phyloP scores from a whole-genome alignment of 257 asterid genomes.

The Solanum arcanum region DNA sequence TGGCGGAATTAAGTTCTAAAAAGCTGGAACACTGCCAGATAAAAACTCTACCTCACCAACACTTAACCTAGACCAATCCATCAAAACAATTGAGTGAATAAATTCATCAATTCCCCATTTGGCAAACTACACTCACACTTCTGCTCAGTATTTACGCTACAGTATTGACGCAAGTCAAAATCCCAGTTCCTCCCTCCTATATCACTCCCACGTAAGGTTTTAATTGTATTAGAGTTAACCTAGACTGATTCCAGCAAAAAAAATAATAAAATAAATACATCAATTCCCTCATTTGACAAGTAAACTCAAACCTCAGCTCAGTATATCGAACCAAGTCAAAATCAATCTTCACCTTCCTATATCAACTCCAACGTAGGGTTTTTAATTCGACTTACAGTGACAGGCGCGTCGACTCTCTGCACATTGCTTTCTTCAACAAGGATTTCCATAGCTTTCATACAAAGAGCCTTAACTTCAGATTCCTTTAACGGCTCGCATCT shows the following conservation, averaged over 20 bases:
- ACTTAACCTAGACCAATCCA: background rate
- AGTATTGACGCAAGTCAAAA: background rate
- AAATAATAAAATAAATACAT: background rate
- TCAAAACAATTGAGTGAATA: background rate
- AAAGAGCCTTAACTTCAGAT: slow-evolving; percentile 76
- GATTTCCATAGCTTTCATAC: slow-evolving; percentile 89
- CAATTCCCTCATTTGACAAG: background rate
- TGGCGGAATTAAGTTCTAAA: background rate
- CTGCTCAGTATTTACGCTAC: background rate
- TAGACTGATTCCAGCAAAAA: background rate
- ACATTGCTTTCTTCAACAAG: slow-evolving; percentile 94
- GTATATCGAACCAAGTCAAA: background rate
- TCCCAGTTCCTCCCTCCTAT: background rate
- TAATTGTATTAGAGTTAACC: slow-evolving; percentile 16
- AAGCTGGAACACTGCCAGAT: background rate
- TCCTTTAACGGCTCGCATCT: slow-evolving; percentile 85
- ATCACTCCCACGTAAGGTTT: background rate
- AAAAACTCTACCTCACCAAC: background rate
- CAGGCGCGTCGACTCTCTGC: slow-evolving; percentile 94
- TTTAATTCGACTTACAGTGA: slow-evolving; percentile 39
- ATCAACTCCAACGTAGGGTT: background rate
- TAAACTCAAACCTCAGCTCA: background rate
- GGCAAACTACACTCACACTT: background rate
- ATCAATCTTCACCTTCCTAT: background rate
- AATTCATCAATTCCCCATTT: background rate